Conservation (phyloP, 306 rosid species). For the Phaseolus lunatus region DNA sequence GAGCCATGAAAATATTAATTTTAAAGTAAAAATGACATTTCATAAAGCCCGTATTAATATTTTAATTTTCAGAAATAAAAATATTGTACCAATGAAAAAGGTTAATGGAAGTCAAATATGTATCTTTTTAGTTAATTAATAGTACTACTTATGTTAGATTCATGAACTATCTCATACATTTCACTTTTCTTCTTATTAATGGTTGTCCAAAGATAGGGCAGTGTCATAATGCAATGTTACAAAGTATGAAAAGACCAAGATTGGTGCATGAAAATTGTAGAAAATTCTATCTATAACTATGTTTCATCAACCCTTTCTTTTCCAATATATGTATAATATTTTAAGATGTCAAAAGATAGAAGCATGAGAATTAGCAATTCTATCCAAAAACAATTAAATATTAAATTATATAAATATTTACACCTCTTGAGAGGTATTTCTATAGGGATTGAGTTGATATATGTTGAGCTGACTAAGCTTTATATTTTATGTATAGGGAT, state of each 20-base stretch:
- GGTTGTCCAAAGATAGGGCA: background rate
- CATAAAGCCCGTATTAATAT: background rate
- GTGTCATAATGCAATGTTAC: background rate
- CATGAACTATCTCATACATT: background rate
- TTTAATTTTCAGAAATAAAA: background rate
- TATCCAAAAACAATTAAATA: background rate
- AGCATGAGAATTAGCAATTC: background rate
- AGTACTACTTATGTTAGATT: background rate
- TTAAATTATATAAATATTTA: background rate
- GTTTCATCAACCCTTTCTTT: no score
- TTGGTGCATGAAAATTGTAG: background rate
- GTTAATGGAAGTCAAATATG: background rate
- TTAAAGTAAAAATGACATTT: background rate
- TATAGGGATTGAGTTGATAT: no score
- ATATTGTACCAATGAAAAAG: no score
- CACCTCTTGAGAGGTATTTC: no score
- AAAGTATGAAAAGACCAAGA: background rate
- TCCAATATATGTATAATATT: background rate
- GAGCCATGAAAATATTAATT: no score
- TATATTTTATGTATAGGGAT: no score
- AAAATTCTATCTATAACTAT: background rate
- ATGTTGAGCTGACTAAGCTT: no score
- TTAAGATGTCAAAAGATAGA: background rate
- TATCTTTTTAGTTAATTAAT: background rate
- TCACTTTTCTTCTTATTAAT: background rate